phyloP scores from a whole-genome alignment of 768 basidiomycete species.

The Neoboletus brunneissimus region DNA sequence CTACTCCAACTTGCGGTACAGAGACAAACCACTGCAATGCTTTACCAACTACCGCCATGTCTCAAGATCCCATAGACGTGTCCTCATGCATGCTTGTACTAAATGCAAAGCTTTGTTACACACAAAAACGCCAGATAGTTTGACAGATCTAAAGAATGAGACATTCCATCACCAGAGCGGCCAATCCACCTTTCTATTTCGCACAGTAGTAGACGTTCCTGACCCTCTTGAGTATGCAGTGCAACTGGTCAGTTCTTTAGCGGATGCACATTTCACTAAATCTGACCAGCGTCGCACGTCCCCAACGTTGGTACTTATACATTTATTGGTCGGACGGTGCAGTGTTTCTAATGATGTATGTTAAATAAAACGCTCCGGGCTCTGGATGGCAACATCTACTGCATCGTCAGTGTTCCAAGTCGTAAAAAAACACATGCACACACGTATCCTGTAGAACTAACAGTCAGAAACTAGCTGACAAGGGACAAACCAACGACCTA shows the following conservation, averaged over 20 bases:
- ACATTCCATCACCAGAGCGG: too few species aligned
- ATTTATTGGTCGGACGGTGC: not conserved
- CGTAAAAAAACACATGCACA: conserved; percentile 26
- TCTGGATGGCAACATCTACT: conserved; percentile 34
- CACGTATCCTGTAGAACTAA: conserved; percentile 47
- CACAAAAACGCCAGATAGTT: not conserved
- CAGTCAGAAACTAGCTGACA: not conserved
- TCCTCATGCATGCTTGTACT: too few species aligned
- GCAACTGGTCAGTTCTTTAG: too few species aligned
- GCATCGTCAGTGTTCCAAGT: not conserved
- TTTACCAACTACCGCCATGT: not conserved
- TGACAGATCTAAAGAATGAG: not conserved
- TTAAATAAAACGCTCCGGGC: too few species aligned
- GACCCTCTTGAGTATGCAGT: too few species aligned
- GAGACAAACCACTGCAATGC: too few species aligned
- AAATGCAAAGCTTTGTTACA: not conserved
- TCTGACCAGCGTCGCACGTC: too few species aligned
- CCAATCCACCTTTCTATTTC: not conserved
- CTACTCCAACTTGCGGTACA: not conserved
- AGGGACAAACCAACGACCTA: conserved; percentile 18
- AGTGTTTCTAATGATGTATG: too few species aligned
- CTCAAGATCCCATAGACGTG: too few species aligned
- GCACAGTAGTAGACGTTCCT: too few species aligned
- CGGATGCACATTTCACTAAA: too few species aligned
- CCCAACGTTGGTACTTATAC: not conserved